Evolutionary conservation across 768 basidiomycete genomes (phyloP), one percentile per base, ranked within the genome.

Genomic region (Termitomyces heimii): DNA sequence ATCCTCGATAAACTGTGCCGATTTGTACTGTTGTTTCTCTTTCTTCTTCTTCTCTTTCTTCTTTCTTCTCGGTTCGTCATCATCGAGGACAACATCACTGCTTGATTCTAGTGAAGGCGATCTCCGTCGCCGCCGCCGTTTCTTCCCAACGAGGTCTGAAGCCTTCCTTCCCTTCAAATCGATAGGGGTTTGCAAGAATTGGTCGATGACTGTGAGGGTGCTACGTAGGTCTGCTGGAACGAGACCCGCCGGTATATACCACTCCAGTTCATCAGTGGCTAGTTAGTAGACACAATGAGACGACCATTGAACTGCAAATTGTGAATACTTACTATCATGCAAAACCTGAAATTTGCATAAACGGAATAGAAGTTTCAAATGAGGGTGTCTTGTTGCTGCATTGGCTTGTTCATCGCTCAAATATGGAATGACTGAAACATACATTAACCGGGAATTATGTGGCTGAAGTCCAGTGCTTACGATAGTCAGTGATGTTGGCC

Each of bases 1-100:
- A 72, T 97, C 94, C 66, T 89, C 85, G 68, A 96, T 94, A 68
- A 95, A 91, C 69, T 92, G 88, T 10, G 92, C 92, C 7, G 88
- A 91, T 70, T 93, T 94, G 77, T 90, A 94, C 58, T 76, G 60
- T 56, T 74, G 72, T 61, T 76, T 76, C 58, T 80, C 76, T 59
- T 88, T 89, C 54, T 73, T 75, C 73, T 85, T 80, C 67, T 82
- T 81, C 67, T 89, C 88, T 67, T 82, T 85, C 63, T 75, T 77
- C 69, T 81, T 84, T 69, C 69, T 67, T 66, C 65, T 71, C 62
- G 73, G 68, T 63, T 71, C 73, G 22, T 72, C 73, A 26, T 67
- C 72, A 43, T 66, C 68, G 2, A 68, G 68, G 12, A 69, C 73
- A 7, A 55, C 70, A 47, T 77, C 80, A 48, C 71, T 77, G 18